These are phyloP conservation scores for Lophiotrema nucula DNA, from an alignment of 495 filamentous ascomycete genomes.

Conservation along the genomic window DNA sequence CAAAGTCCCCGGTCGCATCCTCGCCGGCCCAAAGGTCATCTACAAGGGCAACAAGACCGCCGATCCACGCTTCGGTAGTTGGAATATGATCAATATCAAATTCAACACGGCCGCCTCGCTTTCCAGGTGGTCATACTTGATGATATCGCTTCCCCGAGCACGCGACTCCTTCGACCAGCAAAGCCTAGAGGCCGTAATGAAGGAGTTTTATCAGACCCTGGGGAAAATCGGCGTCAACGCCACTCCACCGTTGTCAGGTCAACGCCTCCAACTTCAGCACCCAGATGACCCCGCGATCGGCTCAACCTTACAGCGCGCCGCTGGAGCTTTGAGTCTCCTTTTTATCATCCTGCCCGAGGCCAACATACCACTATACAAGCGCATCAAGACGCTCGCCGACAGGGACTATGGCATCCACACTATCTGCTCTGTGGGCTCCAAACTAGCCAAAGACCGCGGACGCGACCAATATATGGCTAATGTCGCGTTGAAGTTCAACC, in stretches of 20 bases:
- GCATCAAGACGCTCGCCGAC: slow-evolving; percentile 67
- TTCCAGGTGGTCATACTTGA: slow-evolving; percentile 7
- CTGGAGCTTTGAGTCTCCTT: slow-evolving; percentile 46
- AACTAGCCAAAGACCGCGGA: slow-evolving; percentile 45
- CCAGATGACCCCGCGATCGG: slow-evolving; percentile 16
- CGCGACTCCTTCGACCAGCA: slow-evolving; percentile 11
- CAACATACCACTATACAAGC: slow-evolving; percentile 57
- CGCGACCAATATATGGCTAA: slow-evolving; percentile 64
- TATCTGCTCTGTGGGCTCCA: slow-evolving; percentile 56
- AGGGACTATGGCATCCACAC: slow-evolving; percentile 62
- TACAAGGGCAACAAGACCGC: slow-evolving; percentile 44
- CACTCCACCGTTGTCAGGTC: slow-evolving; percentile 7
- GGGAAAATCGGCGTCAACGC: slow-evolving; percentile 8
- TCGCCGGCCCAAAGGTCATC: slow-evolving; percentile 52
- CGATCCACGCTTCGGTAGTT: slow-evolving; percentile 5
- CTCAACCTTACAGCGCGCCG: slow-evolving; percentile 13
- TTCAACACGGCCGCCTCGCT: slow-evolving; percentile 7
- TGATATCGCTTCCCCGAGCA: slow-evolving; percentile 6
- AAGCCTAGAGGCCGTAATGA: slow-evolving; percentile 10
- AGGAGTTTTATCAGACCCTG: slow-evolving; percentile 10
- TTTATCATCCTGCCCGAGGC: slow-evolving; percentile 59
- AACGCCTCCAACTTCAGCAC: slow-evolving; percentile 1
- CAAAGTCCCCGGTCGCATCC: slow-evolving; percentile 63
- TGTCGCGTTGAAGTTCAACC: slow-evolving; percentile 77
- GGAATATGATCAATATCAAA: slow-evolving; percentile 22